Conservation (phyloP, 768 basidiomycete species). For the Brasilioporus rufonigricans region DNA sequence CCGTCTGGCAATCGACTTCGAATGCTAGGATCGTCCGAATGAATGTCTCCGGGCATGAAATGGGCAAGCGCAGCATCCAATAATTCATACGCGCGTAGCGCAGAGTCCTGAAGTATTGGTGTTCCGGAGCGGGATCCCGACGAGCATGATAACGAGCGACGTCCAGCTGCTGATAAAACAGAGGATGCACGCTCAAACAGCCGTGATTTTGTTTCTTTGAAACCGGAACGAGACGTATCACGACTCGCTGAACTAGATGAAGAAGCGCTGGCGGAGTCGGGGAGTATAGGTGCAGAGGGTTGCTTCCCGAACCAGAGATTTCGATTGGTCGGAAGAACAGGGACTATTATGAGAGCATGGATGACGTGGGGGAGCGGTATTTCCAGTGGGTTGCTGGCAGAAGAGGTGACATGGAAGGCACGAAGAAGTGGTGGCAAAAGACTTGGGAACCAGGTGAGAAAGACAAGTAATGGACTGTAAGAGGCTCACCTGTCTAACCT, state of each 20-base stretch:
- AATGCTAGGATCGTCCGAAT: conserved; percentile 63
- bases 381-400: conserved; percentile 61
- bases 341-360: conserved; percentile 78
- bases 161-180: conserved; percentile 25
- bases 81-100: conserved; percentile 65
- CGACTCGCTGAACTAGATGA: conserved; percentile 16
- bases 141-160: conserved; percentile 42
- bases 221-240: conserved; percentile 1
- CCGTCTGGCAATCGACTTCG: conserved; percentile 44
- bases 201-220: conserved; percentile 24
- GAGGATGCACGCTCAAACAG: conserved; percentile 29
- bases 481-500: conserved; percentile 64
- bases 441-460: conserved; percentile 25
- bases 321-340: conserved; percentile 56
- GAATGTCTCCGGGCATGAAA: conserved; percentile 64
- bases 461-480: background rate
- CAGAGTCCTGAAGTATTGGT: conserved; percentile 41
- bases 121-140: conserved; percentile 38
- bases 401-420: conserved; percentile 62
- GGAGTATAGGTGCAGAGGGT: conserved; percentile 33
- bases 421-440: conserved; percentile 71
- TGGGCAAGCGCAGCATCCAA: conserved; percentile 56
- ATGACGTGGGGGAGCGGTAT: conserved; percentile 80
- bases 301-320: conserved; percentile 59
- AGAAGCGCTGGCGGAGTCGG: conserved; percentile 38